These are phyloP conservation scores for Lepiota brunneoincarnata DNA, from an alignment of 768 basidiomycete genomes.

Conservation along the genomic window DNA sequence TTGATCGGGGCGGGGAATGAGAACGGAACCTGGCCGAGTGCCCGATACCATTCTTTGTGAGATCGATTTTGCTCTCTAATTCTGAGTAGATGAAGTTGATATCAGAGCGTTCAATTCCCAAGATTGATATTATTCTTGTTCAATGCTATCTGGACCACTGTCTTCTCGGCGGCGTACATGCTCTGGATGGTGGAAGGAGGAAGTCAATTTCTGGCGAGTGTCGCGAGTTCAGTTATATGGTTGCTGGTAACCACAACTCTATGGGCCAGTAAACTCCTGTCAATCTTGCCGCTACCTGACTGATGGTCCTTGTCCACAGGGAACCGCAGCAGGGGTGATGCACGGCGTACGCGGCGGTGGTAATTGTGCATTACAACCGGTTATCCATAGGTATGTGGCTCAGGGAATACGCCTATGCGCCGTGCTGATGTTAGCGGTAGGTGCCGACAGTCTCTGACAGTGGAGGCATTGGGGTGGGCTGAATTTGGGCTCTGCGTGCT, in stretches of 20 bases:
- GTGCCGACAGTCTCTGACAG: conserved; percentile 71
- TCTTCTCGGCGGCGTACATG: conserved; percentile 69
- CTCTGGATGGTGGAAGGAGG: conserved; percentile 68
- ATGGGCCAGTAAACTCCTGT: conserved; percentile 51
- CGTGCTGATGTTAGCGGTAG: conserved; percentile 28
- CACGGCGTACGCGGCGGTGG: conserved; percentile 60
- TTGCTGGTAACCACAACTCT: conserved; percentile 57
- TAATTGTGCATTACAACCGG: conserved; percentile 50
- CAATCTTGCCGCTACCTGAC: not conserved
- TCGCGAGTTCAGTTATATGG: conserved; percentile 79
- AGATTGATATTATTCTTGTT: conserved; percentile 62
- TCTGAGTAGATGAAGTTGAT: not conserved
- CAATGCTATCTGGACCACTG: conserved; percentile 70
- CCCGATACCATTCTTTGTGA: conserved; percentile 64
- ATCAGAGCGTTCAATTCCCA: not conserved
- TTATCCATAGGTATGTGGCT: conserved; percentile 48
- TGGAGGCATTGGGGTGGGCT: conserved; percentile 75
- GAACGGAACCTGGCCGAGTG: conserved; percentile 55
- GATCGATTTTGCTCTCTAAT: conserved; percentile 23
- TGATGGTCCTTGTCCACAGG: conserved; percentile 38
- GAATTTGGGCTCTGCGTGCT: conserved; percentile 62
- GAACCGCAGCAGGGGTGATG: conserved; percentile 65
- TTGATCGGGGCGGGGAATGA: conserved; percentile 69
- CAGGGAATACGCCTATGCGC: conserved; percentile 14
- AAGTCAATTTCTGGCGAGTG: conserved; percentile 66